Evolutionary conservation across 2,329 filamentous ascomycete species (phyloP), one percentile per base, ranked within the genome.

Genomic region (Tolypocladium tropicale): DNA sequence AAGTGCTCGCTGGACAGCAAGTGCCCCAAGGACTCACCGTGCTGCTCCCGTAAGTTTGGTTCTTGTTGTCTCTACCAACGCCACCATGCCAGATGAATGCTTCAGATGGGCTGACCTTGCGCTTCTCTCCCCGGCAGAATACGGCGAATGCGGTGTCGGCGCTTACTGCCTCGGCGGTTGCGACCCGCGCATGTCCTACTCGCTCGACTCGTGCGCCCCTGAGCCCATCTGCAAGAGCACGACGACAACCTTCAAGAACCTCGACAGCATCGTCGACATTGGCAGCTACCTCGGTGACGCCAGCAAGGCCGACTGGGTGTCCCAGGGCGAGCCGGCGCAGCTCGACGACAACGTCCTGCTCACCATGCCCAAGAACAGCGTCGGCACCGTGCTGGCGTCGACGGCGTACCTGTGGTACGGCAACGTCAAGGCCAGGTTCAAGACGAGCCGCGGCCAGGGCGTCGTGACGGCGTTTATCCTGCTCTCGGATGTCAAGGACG

Each of bases 401-500:
- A 93, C 90, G 57, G 79, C 84, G 62, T 97, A 96, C 74, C 86
- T 99, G 74, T 97, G 94, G 94, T 99, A 97, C 72, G 94, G 94
- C 68, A 96, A 89, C 72, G 86, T 96, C 65, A 88, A 87, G 70
- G 90, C 90, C 55, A 88, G 77, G 56, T 78, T 97, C 71, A 94
- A 90, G 78, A 93, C 91, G 0, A 88, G 86, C 61, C 85, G 89
- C 66, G 92, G 91, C 57, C 75, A 78, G 50, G 94, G 94, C 78
- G 94, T 99, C 25, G 88, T 99, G n/a, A 95, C 91, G 2, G 93
- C 91, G 33, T 99, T 99, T 70, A 99, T 99, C 70, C 78, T 97
- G 67, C 84, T 96, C 72, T 92, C 89, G 37, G 93, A 97, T 67
- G 88, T 95, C 67, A 95, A 96, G 79, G 94, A 99, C 68, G 94